phyloP scores from a whole-genome alignment of 805 yeast species.

The Kuraishia hungarica region DNA sequence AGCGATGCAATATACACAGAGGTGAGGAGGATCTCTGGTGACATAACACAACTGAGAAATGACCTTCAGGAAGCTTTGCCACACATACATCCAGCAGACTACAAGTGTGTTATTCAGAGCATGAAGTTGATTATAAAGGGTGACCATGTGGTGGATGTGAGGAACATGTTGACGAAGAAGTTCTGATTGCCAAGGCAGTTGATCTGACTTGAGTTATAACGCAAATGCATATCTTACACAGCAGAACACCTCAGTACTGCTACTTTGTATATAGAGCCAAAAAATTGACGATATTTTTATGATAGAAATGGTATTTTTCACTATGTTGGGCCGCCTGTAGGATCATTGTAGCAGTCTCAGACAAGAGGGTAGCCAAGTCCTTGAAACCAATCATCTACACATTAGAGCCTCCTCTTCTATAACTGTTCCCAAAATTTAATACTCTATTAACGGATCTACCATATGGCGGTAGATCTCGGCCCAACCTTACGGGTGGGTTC shows the following conservation, averaged over 20 bases:
- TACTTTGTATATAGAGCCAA: neutral
- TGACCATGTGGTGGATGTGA: conserved; percentile 27
- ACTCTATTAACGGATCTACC: no score
- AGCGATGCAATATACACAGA: conserved; percentile 24
- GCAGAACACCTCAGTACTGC: neutral
- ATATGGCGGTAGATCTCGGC: no score
- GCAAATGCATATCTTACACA: neutral
- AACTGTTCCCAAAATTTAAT: no score
- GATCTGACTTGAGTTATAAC: neutral
- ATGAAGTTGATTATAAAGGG: conserved; percentile 47
- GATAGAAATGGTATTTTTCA: neutral
- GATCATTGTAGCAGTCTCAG: no score
- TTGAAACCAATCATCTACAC: no score
- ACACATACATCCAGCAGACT: conserved; percentile 33
- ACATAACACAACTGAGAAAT: conserved; percentile 51
- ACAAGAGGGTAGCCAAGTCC: no score
- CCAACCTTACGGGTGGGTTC: no score
- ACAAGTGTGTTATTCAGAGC: conserved; percentile 41
- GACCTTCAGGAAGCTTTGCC: conserved; percentile 52
- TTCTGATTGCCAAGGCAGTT: conserved; percentile 14
- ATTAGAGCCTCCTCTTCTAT: no score
- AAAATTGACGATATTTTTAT: neutral
- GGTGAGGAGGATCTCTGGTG: conserved; percentile 64
- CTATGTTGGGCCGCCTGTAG: neutral
- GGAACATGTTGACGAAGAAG: conserved; percentile 20